Evolutionary conservation across 768 basidiomycete species (phyloP), one percentile per base, ranked within the genome.

Genomic region (Lenzites betulinus): DNA sequence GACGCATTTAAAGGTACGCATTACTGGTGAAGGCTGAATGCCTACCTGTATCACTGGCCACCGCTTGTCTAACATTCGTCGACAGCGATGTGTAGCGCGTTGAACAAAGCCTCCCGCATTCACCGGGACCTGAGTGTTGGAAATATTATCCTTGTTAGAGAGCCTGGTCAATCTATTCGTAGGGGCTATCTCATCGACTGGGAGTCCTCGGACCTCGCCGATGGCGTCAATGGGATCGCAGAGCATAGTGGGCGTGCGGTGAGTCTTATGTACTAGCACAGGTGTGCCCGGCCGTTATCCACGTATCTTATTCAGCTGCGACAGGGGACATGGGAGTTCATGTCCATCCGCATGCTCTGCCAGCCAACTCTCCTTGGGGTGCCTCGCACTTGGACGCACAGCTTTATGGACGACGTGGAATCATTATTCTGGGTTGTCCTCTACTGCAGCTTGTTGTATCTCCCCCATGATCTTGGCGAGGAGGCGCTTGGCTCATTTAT

Each of bases 321-420:
- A 39, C 3, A 63, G 61, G 61, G 61, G n/a, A 63, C 60, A 4
- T 50, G 47, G 54, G 26, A 30, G 1, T 61, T 61, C 43, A 51
- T 61, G 53, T 55, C 60, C 1, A 25, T 42, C 8, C 28, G 38
- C 1, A 22, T 61, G 22, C n/a, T 61, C 11, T n/a, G n/a, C n/a
- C n/a, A n/a, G n/a, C n/a, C n/a, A n/a, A n/a, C n/a, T n/a, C n/a
- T n/a, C n/a, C 15, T 25, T 5, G 7, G 18, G 16, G 5, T 6
- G 1, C 20, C 38, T 2, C 4, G 6, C 4, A 22, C 15, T 13
- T 2, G 11, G 8, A 48, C 26, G 30, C 56, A 52, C 16, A 52
- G 51, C n/a, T 15, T 63, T 7, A 12, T 54, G 23, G 61, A 63
- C 43, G 61, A 63, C 20, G 48, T 63, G 56, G 61, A 63, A 30